Evolutionary conservation across 352 stramenopile genomes (phyloP).

Genomic region (Globisporangium ultimum): DNA sequence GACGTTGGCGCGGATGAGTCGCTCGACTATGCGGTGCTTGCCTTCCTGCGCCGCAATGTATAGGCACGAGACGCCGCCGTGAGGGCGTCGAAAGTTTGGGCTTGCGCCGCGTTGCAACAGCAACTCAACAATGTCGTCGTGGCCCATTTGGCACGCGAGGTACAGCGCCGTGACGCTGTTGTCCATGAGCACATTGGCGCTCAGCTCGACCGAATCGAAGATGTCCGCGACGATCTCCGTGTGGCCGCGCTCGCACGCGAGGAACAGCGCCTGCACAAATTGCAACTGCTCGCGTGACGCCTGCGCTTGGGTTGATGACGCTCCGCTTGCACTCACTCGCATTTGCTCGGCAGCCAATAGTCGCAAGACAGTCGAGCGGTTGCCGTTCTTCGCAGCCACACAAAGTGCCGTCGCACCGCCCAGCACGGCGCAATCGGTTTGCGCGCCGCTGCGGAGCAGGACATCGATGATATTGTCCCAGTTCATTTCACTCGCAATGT

Average conservation of each 20-base stretch:
- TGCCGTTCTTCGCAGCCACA: conserved; percentile 76
- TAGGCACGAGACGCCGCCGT: conserved; percentile 67
- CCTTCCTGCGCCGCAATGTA: conserved; percentile 83
- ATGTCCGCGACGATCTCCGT: conserved; percentile 64
- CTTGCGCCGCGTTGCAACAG: conserved; percentile 56
- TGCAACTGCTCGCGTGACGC: conserved; percentile 19
- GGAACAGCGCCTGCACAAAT: conserved; percentile 68
- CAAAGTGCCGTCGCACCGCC: conserved; percentile 68
- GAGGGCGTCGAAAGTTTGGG: conserved; percentile 57
- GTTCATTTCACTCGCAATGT: conserved; percentile 73
- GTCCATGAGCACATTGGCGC: conserved; percentile 75
- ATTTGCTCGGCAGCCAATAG: conserved; percentile 41
- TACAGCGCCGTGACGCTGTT: conserved; percentile 80
- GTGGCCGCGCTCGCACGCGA: conserved; percentile 75
- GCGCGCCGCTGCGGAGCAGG: conserved; percentile 43
- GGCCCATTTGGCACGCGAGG: conserved; percentile 81
- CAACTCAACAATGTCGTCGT: conserved; percentile 53
- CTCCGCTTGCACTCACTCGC: conserved; percentile 9
- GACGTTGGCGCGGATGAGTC: conserved; percentile 44
- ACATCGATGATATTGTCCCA: conserved; percentile 67
- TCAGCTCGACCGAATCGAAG: conserved; percentile 41
- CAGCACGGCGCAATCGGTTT: conserved; percentile 33
- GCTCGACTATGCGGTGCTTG: conserved; percentile 55
- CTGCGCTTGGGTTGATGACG: conserved; percentile 6
- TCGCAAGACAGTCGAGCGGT: conserved; percentile 44